phyloP scores from a whole-genome alignment of 306 rosid species.

The Quillaja saponaria region DNA sequence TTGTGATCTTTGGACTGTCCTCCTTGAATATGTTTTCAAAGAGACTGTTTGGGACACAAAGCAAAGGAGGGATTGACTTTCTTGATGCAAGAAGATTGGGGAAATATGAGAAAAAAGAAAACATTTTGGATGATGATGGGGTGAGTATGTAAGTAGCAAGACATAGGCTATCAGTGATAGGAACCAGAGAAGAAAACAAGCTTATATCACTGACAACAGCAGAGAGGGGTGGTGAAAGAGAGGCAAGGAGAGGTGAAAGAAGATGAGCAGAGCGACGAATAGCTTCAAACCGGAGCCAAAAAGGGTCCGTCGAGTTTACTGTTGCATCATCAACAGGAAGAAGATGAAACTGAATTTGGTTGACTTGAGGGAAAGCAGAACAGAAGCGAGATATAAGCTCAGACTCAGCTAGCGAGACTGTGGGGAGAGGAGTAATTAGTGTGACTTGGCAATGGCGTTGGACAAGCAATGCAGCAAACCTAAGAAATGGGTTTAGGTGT shows the following conservation, averaged over 20 bases:
- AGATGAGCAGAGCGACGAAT: slow-evolving; percentile 49
- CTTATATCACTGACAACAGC: slow-evolving; percentile 45
- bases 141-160: slow-evolving; percentile 46
- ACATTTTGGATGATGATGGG: slow-evolving; percentile 49
- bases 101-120: slow-evolving; percentile 39
- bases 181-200: slow-evolving; percentile 40
- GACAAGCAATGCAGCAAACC: slow-evolving; percentile 37
- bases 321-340: slow-evolving; percentile 24
- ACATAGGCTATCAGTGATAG: slow-evolving; percentile 20
- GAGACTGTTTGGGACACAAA: slow-evolving; percentile 16
- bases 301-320: slow-evolving; percentile 42
- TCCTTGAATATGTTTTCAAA: slow-evolving; percentile 19
- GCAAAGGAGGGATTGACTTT: slow-evolving; percentile 44
- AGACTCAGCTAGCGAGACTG: slow-evolving; percentile 49
- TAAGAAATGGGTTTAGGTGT: slow-evolving; percentile 50
- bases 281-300: slow-evolving; percentile 38
- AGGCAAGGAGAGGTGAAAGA: slow-evolving; percentile 40
- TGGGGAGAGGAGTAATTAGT: slow-evolving; percentile 47
- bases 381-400: slow-evolving; percentile 45
- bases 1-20: slow-evolving; percentile 36
- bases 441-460: slow-evolving; percentile 43
- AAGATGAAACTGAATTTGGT: slow-evolving; percentile 22
- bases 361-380: slow-evolving; percentile 42
- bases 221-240: slow-evolving; percentile 51
- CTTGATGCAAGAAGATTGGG: slow-evolving; percentile 11